Evolutionary conservation across 768 basidiomycete genomes (phyloP).

Genomic region (Leccinum olivaceopallidum): DNA sequence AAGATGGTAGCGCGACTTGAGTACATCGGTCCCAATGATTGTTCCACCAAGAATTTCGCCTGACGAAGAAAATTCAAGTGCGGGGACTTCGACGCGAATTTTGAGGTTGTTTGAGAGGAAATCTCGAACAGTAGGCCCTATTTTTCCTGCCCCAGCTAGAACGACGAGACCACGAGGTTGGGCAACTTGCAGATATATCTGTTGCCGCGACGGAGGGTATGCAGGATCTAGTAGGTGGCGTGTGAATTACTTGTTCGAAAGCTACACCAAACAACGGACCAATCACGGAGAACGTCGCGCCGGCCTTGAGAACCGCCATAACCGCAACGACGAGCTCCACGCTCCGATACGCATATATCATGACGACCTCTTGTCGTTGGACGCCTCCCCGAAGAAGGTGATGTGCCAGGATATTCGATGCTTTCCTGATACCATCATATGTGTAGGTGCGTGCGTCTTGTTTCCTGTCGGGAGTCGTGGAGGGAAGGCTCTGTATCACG

Average conservation of each 20-base stretch:
- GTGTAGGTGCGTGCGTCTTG: slow-evolving; percentile 66
- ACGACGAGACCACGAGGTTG: slow-evolving; percentile 90
- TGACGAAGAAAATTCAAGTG: slow-evolving; percentile 68
- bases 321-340: slow-evolving; percentile 97
- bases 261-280: slow-evolving; percentile 50
- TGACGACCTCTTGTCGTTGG: slow-evolving; percentile 92
- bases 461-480: slow-evolving; percentile 33
- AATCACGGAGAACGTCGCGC: slow-evolving; percentile 96
- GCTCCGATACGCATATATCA: slow-evolving; percentile 95
- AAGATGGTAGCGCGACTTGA: slow-evolving; percentile 53
- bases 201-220: slow-evolving; percentile 92
- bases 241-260: slow-evolving; percentile 5
- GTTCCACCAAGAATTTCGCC: slow-evolving; percentile 70
- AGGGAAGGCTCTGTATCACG: slow-evolving; percentile 76
- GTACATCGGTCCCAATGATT: slow-evolving; percentile 52
- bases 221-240: slow-evolving; percentile 71
- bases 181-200: slow-evolving; percentile 89
- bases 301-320: slow-evolving; percentile 94
- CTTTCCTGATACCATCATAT: slow-evolving; percentile 78
- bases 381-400: slow-evolving; percentile 84
- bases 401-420: slow-evolving; percentile 89
- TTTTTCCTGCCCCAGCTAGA: slow-evolving; percentile 84
- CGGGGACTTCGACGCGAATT: slow-evolving; percentile 90
- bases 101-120: slow-evolving; percentile 77
- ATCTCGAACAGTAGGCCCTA: slow-evolving; percentile 78